Base-by-base conservation (phyloP, 257 asterid genomes). In the Solanum paucissectum region DNA sequence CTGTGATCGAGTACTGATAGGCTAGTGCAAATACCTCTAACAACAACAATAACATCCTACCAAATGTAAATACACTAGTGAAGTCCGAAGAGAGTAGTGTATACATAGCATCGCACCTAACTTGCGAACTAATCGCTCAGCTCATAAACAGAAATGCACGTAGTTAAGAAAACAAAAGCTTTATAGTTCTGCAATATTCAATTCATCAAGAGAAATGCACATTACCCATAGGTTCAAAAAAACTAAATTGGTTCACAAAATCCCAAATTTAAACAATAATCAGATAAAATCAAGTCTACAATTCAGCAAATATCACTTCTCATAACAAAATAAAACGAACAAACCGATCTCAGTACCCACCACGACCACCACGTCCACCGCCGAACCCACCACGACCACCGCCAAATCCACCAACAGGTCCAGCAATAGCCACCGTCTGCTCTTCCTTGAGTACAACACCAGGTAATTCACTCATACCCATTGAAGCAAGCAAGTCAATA, bases 381-480 rank as follows among this genome's bases (percentile, higher is more conserved):
- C 90, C 88, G 77, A 66, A 52, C 3, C 88, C 90, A 75, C 87
- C 90, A 27, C 95, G 94, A 27, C 91, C 95, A 77, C 71, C 91
- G 86, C 91, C 92, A 72, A 40, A 87, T 13, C 84, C 7, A 10
- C 84, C 7, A 10, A 75, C 86, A 79, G 94, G 92, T 4, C 91
- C 90, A 25, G 83, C 81, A 2, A 14, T 55, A 68, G 87, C 55
- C 3, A 91, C 82, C 1, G 89, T 86, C 72, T 90, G 90, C 10
- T 88, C 93, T 79, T 91, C 93, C 33, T 87, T 89, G 66, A 92
- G 89, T 16, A 83, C 89, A 46, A 95, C 86, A 23, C 98, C 98
- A 3, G 96, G 97, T 38, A 95, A 69, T 12, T 94, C 95, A 86
- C 91, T 89, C 94, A 95, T 95, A 18, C 95, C 95, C 74, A 94